Conservation (phyloP, 2,329 filamentous ascomycete species). For the Ceratocystis variospora region DNA sequence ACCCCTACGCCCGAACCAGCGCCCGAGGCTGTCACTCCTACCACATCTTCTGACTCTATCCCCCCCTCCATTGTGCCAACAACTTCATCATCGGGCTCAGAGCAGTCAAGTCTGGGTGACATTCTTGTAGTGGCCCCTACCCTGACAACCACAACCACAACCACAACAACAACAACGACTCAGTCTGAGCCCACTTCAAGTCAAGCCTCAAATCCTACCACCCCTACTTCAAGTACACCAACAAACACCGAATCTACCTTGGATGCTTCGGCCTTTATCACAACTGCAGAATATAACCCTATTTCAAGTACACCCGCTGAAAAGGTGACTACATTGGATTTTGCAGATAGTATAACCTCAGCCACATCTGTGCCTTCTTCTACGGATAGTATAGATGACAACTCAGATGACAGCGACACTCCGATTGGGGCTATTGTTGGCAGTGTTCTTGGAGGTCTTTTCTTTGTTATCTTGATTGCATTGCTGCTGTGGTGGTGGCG, state of each 20-base stretch:
- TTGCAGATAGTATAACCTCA: slow-evolving; percentile 9
- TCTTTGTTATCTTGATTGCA: slow-evolving; percentile 33
- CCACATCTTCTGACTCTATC: background rate
- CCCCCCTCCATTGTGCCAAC: background rate
- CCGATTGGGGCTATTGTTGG: slow-evolving; percentile 36
- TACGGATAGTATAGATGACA: background rate
- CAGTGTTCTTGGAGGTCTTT: slow-evolving; percentile 37
- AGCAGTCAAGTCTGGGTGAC: background rate
- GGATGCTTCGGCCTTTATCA: background rate
- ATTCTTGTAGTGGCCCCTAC: background rate
- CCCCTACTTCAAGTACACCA: background rate
- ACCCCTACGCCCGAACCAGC: slow-evolving; percentile 17
- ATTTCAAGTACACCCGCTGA: slow-evolving; percentile 9
- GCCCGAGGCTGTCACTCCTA: background rate
- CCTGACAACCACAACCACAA: background rate
- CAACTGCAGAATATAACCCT: background rate
- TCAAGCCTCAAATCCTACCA: background rate
- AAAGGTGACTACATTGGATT: slow-evolving; percentile 5
- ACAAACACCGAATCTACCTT: background rate
- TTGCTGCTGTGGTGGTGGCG: slow-evolving; percentile 40
- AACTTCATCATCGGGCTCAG: slow-evolving; percentile 4
- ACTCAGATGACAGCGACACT: slow-evolving; percentile 21
- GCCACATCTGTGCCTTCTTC: background rate
- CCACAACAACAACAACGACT: background rate
- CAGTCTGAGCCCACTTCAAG: background rate